Evolutionary conservation across 2,329 filamentous ascomycete species (phyloP).

Genomic region (Boeremia exigua): DNA sequence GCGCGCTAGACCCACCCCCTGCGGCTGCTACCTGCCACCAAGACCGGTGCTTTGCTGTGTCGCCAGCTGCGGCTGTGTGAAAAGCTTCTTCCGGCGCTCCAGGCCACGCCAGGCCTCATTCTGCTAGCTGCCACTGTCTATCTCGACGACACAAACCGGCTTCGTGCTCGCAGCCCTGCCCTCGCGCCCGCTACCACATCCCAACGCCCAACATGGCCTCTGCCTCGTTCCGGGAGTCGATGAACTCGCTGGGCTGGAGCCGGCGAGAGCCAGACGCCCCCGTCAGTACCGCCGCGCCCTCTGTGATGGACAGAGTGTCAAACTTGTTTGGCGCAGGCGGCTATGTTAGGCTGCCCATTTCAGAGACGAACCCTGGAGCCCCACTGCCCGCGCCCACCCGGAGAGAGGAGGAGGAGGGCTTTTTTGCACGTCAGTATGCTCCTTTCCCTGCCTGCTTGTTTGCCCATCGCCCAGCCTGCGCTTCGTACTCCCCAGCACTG

Average conservation of each 20-base stretch:
- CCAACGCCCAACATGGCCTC: conserved; percentile 71
- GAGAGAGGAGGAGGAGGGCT: conserved; percentile 93
- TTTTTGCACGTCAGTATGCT: conserved; percentile 82
- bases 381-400: conserved; percentile 83
- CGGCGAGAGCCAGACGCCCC: conserved; percentile 79
- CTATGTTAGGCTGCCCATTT: conserved; percentile 89
- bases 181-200: conserved; percentile 3
- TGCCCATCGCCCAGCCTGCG: conserved; percentile 7
- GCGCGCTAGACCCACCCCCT: conserved; percentile 2
- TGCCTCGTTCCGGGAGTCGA: conserved; percentile 87
- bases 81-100: conserved; percentile 35
- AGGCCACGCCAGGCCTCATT: conserved; percentile 18
- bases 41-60: conserved; percentile 26
- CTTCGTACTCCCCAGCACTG: conserved; percentile 17
- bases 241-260: conserved; percentile 94
- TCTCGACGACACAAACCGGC: conserved; percentile 22
- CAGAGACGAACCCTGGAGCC: conserved; percentile 75
- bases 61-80: conserved; percentile 46
- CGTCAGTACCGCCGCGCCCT: conserved; percentile 74
- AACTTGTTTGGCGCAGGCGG: conserved; percentile 82
- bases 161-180: conserved; percentile 13
- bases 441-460: conserved; percentile 44
- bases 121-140: conserved; percentile 18
- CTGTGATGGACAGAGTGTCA: conserved; percentile 80
- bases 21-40: conserved; percentile 16